These are phyloP conservation scores for Aspergillus proliferans DNA, from an alignment of 2,329 filamentous ascomycete species.

Conservation along the genomic window DNA sequence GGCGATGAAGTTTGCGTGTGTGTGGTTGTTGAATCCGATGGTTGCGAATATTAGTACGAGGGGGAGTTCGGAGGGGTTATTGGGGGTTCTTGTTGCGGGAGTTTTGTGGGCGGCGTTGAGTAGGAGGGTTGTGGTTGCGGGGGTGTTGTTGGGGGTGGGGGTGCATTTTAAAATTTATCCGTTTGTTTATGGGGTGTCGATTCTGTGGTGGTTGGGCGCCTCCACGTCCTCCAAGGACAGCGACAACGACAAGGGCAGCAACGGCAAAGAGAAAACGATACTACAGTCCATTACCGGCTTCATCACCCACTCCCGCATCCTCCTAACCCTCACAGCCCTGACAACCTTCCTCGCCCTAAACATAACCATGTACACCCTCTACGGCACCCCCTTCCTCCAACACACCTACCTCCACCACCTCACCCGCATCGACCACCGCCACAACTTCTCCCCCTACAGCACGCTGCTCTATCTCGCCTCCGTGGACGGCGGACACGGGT, in stretches of 20 bases:
- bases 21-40: slow-evolving; percentile 97
- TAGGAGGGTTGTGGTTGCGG: slow-evolving; percentile 59
- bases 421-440: slow-evolving; percentile 86
- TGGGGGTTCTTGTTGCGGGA: slow-evolving; percentile 77
- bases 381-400: slow-evolving; percentile 72
- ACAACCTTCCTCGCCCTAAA: slow-evolving; percentile 70
- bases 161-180: slow-evolving; percentile 99
- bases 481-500: slow-evolving; percentile 57
- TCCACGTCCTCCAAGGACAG: slow-evolving; percentile 5
- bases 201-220: slow-evolving; percentile 37
- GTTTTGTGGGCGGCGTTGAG: slow-evolving; percentile 75
- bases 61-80: slow-evolving; percentile 84
- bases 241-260: not conserved
- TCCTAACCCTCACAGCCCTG: slow-evolving; percentile 54
- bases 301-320: slow-evolving; percentile 34
- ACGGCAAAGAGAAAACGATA: slow-evolving; percentile 1
- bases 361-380: slow-evolving; percentile 67
- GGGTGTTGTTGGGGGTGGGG: slow-evolving; percentile 67
- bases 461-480: slow-evolving; percentile 82
- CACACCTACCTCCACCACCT: slow-evolving; percentile 94
- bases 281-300: slow-evolving; percentile 22
- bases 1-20: slow-evolving; percentile 70
- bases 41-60: slow-evolving; percentile 93
- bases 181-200: slow-evolving; percentile 76
- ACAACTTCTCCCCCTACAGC: slow-evolving; percentile 98